These are phyloP conservation scores for Chamaecrista fasciculata DNA, from an alignment of 306 rosid genomes.

Conservation along the genomic window DNA sequence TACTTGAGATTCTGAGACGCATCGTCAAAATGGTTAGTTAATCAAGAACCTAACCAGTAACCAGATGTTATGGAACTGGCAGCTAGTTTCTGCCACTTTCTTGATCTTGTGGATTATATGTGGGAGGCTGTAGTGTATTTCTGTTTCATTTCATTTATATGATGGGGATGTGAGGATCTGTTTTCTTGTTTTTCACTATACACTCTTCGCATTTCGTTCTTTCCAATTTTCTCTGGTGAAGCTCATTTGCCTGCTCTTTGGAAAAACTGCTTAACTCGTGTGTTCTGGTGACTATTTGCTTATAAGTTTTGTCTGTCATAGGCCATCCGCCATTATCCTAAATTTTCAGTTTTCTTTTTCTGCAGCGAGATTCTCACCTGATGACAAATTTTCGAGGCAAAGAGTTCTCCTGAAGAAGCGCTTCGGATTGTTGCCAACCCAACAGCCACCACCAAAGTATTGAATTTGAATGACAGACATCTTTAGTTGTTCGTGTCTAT, in stretches of 20 bases:
- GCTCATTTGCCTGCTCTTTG: background rate
- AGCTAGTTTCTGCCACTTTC: constrained; percentile 2
- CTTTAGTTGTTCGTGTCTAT: background rate
- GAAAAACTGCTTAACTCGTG: background rate
- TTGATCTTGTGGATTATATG: background rate
- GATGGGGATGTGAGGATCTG: background rate
- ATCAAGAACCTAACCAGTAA: background rate
- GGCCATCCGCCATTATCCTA: too few relatives aligned
- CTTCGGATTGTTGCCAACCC: constrained; percentile 84
- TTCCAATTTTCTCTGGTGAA: background rate
- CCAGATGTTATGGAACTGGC: background rate
- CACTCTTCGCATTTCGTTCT: background rate
- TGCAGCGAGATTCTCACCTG: constrained; percentile 96
- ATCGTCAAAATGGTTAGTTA: background rate
- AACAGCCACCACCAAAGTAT: constrained; percentile 71
- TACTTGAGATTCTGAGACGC: background rate
- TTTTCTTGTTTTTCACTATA: background rate
- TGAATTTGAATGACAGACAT: constrained; percentile 39
- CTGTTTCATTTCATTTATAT: background rate
- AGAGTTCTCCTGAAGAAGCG: constrained; percentile 88
- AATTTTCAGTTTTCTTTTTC: constrained; percentile 19
- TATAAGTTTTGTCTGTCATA: background rate
- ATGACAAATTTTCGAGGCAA: constrained; percentile 82
- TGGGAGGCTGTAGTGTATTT: background rate
- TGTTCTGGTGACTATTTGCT: background rate